A percentile compares a stretch with the other conserved stretches of the same genome.
These are phyloP conservation scores for Medicago arabica DNA, from an alignment of 306 rosid genomes.

Conservation along the genomic window DNA sequence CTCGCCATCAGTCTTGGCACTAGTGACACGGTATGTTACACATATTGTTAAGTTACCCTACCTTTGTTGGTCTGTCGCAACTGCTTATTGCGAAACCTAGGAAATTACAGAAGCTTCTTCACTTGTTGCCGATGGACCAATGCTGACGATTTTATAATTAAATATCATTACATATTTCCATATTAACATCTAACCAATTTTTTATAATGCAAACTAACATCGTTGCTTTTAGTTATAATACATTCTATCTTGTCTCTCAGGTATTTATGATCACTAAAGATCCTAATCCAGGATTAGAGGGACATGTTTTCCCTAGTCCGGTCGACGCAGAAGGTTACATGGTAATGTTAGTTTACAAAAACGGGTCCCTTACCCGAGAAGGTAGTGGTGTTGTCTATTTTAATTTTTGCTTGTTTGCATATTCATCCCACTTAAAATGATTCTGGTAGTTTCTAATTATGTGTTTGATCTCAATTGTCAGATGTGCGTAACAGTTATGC, in stretches of 20 bases:
- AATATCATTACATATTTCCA: not conserved
- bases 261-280: slow-evolving; percentile 86
- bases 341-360: slow-evolving; percentile 97
- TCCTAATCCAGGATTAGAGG: slow-evolving; percentile 89
- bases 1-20: slow-evolving; percentile 97
- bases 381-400: slow-evolving; percentile 53
- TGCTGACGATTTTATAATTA: slow-evolving; percentile 8
- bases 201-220: slow-evolving; percentile 4
- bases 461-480: slow-evolving; percentile 40
- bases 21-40: slow-evolving; percentile 86
- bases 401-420: slow-evolving; percentile 8
- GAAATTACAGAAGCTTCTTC: slow-evolving; percentile 15
- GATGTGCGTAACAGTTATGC: slow-evolving; percentile 80
- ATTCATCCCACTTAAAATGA: not conserved
- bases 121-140: slow-evolving; percentile 11
- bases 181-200: slow-evolving; percentile 11
- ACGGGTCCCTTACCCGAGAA: slow-evolving; percentile 97
- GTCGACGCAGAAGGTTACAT: slow-evolving; percentile 86
- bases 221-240: slow-evolving; percentile 33
- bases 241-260: slow-evolving; percentile 49
- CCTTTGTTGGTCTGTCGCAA: slow-evolving; percentile 3
- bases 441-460: slow-evolving; percentile 34
- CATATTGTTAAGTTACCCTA: slow-evolving; percentile 14
- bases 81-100: slow-evolving; percentile 13
- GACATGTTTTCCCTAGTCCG: slow-evolving; percentile 93